Conservation (phyloP, 2,329 filamentous ascomycete genomes). For the Neonectria faginata region DNA sequence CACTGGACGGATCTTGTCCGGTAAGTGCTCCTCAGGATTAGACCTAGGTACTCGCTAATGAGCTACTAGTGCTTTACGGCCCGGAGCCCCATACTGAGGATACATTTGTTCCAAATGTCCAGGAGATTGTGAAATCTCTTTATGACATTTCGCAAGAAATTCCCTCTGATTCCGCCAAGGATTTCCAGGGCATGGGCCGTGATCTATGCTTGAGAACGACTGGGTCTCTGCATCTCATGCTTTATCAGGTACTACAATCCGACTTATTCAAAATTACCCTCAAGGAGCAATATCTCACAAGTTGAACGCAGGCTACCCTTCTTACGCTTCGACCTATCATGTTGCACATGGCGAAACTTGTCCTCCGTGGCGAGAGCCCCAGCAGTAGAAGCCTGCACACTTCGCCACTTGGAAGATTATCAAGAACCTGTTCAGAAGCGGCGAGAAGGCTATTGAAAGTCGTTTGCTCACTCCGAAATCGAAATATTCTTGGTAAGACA, state of each 20-base stretch:
- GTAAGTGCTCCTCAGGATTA: background rate
- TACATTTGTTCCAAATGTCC: conserved; percentile 48
- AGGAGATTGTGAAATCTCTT: conserved; percentile 47
- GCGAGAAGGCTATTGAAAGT: conserved; percentile 46
- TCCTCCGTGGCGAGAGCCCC: conserved; percentile 40
- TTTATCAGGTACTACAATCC: conserved; percentile 44
- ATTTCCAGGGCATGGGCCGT: conserved; percentile 38
- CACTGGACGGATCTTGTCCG: conserved; percentile 44
- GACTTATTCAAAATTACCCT: fast-evolving
- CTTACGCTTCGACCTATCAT: conserved; percentile 48
- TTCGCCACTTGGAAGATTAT: conserved; percentile 44
- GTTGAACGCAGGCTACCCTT: conserved; percentile 43
- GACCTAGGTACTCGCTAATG: fast-evolving
- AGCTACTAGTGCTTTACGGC: conserved; percentile 45
- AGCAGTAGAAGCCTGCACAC: conserved; percentile 40
- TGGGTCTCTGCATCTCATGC: conserved; percentile 49
- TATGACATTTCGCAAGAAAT: conserved; percentile 46
- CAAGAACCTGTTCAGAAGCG: conserved; percentile 46
- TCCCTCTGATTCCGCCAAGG: conserved; percentile 41
- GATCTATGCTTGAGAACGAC: conserved; percentile 48
- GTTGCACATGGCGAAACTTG: conserved; percentile 46
- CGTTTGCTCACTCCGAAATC: conserved; percentile 45
- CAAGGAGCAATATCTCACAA: background rate
- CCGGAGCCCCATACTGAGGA: conserved; percentile 47
- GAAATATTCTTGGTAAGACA: conserved; percentile 46